Evolutionary conservation across 2,329 filamentous ascomycete species (phyloP), one percentile per base, ranked within the genome.

Genomic region (Teratosphaeria viscida): DNA sequence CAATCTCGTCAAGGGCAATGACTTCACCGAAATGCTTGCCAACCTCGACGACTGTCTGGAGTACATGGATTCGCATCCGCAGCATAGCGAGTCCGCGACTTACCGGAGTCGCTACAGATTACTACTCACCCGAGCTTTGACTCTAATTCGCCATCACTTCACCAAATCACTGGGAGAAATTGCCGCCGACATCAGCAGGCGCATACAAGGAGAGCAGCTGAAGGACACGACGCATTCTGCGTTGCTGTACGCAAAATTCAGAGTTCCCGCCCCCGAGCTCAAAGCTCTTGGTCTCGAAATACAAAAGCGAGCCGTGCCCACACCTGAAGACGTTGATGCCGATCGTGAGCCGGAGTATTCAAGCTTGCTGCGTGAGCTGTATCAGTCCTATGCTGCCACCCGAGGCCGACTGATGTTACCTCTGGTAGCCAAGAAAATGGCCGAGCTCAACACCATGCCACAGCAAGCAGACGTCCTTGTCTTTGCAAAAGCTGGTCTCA

Each of bases 1-100:
- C 55, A 90, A 87, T 60, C 80, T 96, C 59, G 92, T 96, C 16
- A 88, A 92, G 54, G 87, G 87, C 59, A 85, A 87, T 56, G 88
- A 89, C 53, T 96, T 97, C 70, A 85, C 88, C 2, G 89, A 96
- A 57, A 95, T 97, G 80, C 78, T 99, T 55, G 82, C 84, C 54
- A 92, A 90, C 63, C 79, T 99, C 56, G 92, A 97, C 74, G 85
- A 90, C 57, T 99, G 92, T 72, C 84, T 99, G 66, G 87, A 86
- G 34, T 97, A 97, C 71, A 96, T 97, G 91, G 83, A 89, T 62
- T 81, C 84, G 57, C 90, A 96, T 77, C 83, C 89, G 8, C 85
- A 84, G 7, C 95, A 96, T 71, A 88, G 89, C 63, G 92, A 97
- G 73, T 87, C 92, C 2, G 87, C 91, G 63, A 85, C 88, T 1